These are phyloP conservation scores for Trypanosoma boissoni DNA, from an alignment of 208 protist species.

Conservation along the genomic window DNA sequence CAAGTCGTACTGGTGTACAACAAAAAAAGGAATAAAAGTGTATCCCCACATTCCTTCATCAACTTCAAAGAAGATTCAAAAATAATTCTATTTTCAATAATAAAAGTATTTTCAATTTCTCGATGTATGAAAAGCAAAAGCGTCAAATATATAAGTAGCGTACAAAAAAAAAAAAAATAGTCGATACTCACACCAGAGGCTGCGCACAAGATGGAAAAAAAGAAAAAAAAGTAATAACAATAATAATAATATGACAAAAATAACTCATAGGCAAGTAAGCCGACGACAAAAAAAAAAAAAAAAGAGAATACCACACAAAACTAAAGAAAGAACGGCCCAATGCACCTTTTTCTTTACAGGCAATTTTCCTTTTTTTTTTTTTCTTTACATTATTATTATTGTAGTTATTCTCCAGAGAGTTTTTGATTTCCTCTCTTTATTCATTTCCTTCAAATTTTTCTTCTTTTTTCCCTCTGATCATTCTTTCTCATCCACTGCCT, in stretches of 20 bases:
- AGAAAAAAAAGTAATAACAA: neutral
- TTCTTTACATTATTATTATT: neutral
- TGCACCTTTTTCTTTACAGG: too few species aligned
- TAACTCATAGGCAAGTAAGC: slow-evolving; percentile 2
- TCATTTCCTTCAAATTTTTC: too few species aligned
- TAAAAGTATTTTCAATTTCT: too few species aligned
- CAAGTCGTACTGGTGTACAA: too few species aligned
- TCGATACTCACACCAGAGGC: neutral
- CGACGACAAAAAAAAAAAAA: neutral
- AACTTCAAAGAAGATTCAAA: too few species aligned
- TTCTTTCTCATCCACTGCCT: neutral
- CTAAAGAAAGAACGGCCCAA: neutral
- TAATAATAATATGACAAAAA: slow-evolving; percentile 4
- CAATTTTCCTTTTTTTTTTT: neutral
- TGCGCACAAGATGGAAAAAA: neutral
- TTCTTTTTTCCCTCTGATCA: too few species aligned
- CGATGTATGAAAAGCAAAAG: too few species aligned
- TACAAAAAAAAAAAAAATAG: too few species aligned
- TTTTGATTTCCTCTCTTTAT: neutral
- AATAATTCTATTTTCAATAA: too few species aligned
- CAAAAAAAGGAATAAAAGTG: too few species aligned
- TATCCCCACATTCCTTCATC: too few species aligned
- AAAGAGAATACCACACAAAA: neutral
- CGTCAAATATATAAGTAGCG: too few species aligned
- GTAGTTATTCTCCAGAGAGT: neutral